Base-by-base conservation (phyloP, 805 yeast species). In the Myxozyma mucilagina region DNA sequence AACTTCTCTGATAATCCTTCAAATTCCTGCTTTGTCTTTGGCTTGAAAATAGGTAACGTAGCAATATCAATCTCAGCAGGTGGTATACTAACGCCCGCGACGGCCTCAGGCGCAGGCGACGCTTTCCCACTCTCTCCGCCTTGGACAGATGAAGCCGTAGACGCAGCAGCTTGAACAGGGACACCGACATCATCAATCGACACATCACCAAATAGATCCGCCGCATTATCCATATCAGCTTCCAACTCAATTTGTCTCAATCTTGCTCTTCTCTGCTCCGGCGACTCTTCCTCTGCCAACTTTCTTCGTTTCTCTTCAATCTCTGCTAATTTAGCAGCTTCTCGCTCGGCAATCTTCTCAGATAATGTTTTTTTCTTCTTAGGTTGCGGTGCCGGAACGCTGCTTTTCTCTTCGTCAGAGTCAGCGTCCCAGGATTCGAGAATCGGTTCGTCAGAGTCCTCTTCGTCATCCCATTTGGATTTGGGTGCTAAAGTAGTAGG, bases 161-260 rank as follows among this genome's bases (percentile, higher is more conserved):
- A 18, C 32, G 35, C 51, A n/a, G 29, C 45, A 4, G 35, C 41
- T 1, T 47, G 49, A 7, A 11, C 38, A 9, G 54, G 54, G 1
- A 6, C 8, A 4, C 51, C 35, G 14, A 36, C 51, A 13, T 20
- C 42, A 3, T 14, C 44, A 32, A 47, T 44, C 41, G 52, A 42
- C 20, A 73, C 72, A 14, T 90, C 90, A 36, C 91, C 96, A 72
- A 93, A 90, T 69, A 93, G 79, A 69, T 89, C 96, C 8, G 96
- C 93, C 35, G 99, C 98, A 72, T 89, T 90, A 75, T 89, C 90
- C 74, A 93, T 79, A 77, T 93, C 99, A 32, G 96, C 83, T 51
- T 84, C 86, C 61, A 90, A 70, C 76, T 93, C 96, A 20, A 94
- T 96, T 73, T 87, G 61, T 71, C 80, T 86, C 75, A 89, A 79